Conservation (phyloP, 2,329 filamentous ascomycete species). For the Raffaelea ambrosiae region DNA sequence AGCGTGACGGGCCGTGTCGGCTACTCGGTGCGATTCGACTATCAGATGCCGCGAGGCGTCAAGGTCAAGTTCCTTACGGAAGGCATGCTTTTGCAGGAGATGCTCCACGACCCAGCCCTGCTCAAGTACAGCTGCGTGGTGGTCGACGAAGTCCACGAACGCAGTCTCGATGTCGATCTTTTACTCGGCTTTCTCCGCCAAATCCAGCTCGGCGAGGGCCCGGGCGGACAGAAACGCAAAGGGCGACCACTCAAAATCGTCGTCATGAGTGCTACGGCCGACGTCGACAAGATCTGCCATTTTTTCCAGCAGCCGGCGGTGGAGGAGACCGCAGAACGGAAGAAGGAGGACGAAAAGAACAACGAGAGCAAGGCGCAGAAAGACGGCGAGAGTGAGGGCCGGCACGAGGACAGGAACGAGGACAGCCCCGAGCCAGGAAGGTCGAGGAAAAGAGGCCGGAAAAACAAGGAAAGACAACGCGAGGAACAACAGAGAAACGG, state of each 20-base stretch:
- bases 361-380: neutral
- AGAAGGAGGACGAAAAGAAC: neutral
- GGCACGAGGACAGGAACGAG: neutral
- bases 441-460: too few relatives aligned
- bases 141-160: slow-evolving; percentile 94
- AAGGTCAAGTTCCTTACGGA: slow-evolving; percentile 92
- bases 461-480: too few relatives aligned
- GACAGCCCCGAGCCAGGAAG: slow-evolving; percentile 7
- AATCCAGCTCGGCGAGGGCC: slow-evolving; percentile 31
- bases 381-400: neutral
- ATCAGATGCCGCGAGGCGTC: slow-evolving; percentile 70
- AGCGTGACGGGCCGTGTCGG: slow-evolving; percentile 60
- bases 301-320: slow-evolving; percentile 51
- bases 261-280: slow-evolving; percentile 94
- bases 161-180: slow-evolving; percentile 89
- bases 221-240: slow-evolving; percentile 43
- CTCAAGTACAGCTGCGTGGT: slow-evolving; percentile 81
- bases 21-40: slow-evolving; percentile 93
- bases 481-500: too few relatives aligned
- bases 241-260: slow-evolving; percentile 77
- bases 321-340: neutral
- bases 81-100: slow-evolving; percentile 91
- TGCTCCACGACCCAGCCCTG: slow-evolving; percentile 75
- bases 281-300: slow-evolving; percentile 65
- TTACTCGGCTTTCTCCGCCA: slow-evolving; percentile 81